Evolutionary conservation across 176 grass and related monocot genomes (phyloP).

Genomic region (Triticum aestivum): DNA sequence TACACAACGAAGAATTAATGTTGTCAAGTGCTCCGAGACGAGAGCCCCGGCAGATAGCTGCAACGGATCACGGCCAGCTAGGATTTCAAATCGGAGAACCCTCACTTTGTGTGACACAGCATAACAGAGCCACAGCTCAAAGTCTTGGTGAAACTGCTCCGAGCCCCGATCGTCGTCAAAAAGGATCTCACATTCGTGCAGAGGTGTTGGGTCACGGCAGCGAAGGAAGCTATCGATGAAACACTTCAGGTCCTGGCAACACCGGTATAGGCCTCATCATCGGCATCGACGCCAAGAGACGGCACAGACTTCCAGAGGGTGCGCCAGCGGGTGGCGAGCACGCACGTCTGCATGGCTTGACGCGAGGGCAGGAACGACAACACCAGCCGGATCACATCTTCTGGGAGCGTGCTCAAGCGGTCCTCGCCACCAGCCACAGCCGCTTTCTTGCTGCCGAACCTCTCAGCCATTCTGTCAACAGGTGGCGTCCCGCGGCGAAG

Average conservation of each 20-base stretch:
- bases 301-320: not conserved
- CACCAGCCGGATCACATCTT: not conserved
- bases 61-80: not conserved
- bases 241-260: not conserved
- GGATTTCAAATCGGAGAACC: not conserved
- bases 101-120: not conserved
- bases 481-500: not conserved
- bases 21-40: not conserved
- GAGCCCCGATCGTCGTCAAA: rapidly evolving
- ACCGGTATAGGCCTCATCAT: not conserved
- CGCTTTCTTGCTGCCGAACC: not conserved
- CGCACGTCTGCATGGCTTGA: not conserved
- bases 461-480: not conserved
- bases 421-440: not conserved
- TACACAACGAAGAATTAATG: not conserved
- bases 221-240: not conserved
- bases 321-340: not conserved
- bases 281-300: too few species aligned
- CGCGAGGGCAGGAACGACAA: not conserved
- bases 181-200: not conserved
- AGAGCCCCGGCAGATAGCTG: not conserved
- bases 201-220: not conserved
- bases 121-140: not conserved
- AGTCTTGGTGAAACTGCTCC: not conserved
- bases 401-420: not conserved